These are phyloP conservation scores for Aspergillus homomorphus DNA, from an alignment of 495 filamentous ascomycete genomes.

Conservation along the genomic window DNA sequence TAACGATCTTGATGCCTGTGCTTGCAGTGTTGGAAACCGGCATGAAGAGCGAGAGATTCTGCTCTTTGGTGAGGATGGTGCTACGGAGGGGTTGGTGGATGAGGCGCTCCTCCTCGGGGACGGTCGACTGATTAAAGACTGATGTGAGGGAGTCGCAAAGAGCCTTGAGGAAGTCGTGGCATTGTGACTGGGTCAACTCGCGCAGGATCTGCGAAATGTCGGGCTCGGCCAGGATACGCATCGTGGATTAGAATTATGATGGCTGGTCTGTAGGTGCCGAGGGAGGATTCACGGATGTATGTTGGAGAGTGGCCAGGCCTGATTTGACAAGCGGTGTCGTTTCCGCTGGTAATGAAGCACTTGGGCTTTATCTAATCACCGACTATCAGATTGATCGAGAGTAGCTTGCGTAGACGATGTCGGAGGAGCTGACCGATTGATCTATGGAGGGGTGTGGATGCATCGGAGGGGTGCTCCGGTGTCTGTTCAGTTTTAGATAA, in stretches of 20 bases:
- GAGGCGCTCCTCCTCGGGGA: constrained; percentile 21
- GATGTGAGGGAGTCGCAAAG: constrained; percentile 30
- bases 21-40: constrained; percentile 62
- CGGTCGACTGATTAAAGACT: constrained; percentile 29
- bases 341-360: no score
- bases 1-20: constrained; percentile 64
- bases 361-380: no score
- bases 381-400: no score
- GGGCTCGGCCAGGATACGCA: constrained; percentile 46
- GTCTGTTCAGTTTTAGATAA: background rate
- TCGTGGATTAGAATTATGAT: constrained; percentile 18
- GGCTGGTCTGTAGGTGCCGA: background rate
- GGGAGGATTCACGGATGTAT: background rate
- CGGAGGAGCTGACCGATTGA: background rate
- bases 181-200: constrained; percentile 31
- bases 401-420: background rate
- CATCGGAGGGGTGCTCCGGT: background rate
- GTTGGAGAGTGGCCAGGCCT: background rate
- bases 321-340: no score
- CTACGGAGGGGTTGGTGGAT: constrained; percentile 77
- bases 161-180: constrained; percentile 30
- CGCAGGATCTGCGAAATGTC: constrained; percentile 37
- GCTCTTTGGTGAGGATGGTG: constrained; percentile 61
- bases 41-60: constrained; percentile 84
- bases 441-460: background rate